Evolutionary conservation across 225 moss, liverwort and hornwort species (phyloP), one percentile per base, ranked within the genome.

Genomic region (Ulota crispa): DNA sequence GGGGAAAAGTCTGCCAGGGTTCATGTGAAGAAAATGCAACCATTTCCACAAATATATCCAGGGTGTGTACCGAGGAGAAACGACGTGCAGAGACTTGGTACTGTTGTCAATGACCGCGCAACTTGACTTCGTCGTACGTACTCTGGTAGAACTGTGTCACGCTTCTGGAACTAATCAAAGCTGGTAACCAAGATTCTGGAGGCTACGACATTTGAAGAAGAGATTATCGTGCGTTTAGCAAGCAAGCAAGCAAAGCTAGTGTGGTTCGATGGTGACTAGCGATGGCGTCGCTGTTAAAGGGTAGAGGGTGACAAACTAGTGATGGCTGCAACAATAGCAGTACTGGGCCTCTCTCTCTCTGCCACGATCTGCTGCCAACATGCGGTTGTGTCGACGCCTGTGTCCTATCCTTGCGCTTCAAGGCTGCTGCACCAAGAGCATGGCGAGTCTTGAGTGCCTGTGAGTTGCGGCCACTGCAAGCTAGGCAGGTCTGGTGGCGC

Each of bases 341-440:
- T 81, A 56, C 85, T 36, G 36, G 64, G 5, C 50, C 50, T 18
- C 50, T 50, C 50, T 50, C 50, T 69, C 37, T 72, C 59, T 83
- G 83, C 59, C 73, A 45, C 62, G 30, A 61, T 70, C 76, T 80
- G 85, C 55, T 85, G 85, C 55, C 70, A 65, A 50, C 76, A 60
- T 3, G 50, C 66, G 1, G 81, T 59, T 45, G 64, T 76, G 71
- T 23, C 50, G 16, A 16, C 50, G 50, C 16, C 50, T 47, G 72
- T 39, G 70, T 32, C 16, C 66, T 37, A 65, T 85, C 65, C 77
- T 81, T 81, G 71, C 9, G 36, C 56, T 71, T 16, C 65, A 85
- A 65, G 60, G 77, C 77, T 72, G 77, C 77, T 72, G 72, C 85
- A 28, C 85, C 2, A 85, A 77, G 65, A 72, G 81, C 81, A 77